Percentiles rank a stretch among this genome's conserved stretches.
Evolutionary conservation across 805 yeast genomes (phyloP).

Genomic region (Schwanniomyces vanrijiae): DNA sequence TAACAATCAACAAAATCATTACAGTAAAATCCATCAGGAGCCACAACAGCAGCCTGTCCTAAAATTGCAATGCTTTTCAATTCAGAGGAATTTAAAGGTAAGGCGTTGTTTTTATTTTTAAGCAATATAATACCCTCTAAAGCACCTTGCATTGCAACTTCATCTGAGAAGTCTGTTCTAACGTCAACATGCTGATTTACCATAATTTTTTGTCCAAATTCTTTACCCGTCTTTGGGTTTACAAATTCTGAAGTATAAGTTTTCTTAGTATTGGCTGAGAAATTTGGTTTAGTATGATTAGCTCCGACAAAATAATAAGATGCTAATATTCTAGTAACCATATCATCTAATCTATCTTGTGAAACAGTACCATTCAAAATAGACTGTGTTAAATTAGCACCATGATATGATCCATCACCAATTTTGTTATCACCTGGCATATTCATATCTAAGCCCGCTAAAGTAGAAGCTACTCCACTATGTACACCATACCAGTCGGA

Average conservation of each 20-base stretch:
- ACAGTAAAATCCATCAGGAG: slow-evolving; percentile 54
- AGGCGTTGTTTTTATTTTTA: slow-evolving; percentile 49
- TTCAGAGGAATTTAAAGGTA: slow-evolving; percentile 45
- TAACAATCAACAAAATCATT: slow-evolving; percentile 48
- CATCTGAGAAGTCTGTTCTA: slow-evolving; percentile 46
- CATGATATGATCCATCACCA: slow-evolving; percentile 53
- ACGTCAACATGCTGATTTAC: slow-evolving; percentile 58
- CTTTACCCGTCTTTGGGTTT: slow-evolving; percentile 15
- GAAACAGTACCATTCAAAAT: slow-evolving; percentile 57
- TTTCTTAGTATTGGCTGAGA: slow-evolving; percentile 59
- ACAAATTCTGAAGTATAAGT: slow-evolving; percentile 55
- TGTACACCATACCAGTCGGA: slow-evolving; percentile 70
- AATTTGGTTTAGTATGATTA: slow-evolving; percentile 48
- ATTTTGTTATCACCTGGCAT: slow-evolving; percentile 65
- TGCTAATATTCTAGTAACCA: slow-evolving; percentile 60
- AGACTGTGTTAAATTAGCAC: slow-evolving; percentile 54
- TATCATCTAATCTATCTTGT: slow-evolving; percentile 55
- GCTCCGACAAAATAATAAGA: slow-evolving; percentile 50
- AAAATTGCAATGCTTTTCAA: slow-evolving; percentile 42
- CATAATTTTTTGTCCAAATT: slow-evolving; percentile 50
- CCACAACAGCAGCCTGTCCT: slow-evolving; percentile 53
- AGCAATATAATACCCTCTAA: slow-evolving; percentile 57
- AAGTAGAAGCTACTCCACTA: slow-evolving; percentile 53
- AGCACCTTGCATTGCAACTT: slow-evolving; percentile 53
- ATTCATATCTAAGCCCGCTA: slow-evolving; percentile 63